These are phyloP conservation scores for Eucalyptus marginata DNA, from an alignment of 345 rosid species.

Conservation along the genomic window DNA sequence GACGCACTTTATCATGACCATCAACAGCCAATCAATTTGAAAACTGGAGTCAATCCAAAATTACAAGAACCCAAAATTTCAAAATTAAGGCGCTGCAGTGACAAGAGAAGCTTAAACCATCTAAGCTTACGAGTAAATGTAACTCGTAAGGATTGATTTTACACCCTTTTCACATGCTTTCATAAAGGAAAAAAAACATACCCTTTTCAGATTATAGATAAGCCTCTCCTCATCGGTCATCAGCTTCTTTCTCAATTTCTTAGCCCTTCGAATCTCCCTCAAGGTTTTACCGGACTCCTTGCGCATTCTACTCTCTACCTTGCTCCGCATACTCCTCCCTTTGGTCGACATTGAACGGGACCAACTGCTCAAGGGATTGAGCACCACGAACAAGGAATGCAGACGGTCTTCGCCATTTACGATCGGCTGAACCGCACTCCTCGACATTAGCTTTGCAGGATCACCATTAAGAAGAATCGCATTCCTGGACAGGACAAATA, in stretches of 20 bases:
- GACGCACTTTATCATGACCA: neutral
- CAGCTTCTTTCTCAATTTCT: constrained; percentile 80
- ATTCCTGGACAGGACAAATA: neutral
- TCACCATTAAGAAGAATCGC: neutral
- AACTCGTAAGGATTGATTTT: neutral
- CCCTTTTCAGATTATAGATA: constrained; percentile 87
- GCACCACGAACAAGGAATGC: neutral
- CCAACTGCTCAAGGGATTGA: constrained; percentile 18
- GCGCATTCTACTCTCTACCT: constrained; percentile 85
- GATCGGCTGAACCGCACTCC: neutral
- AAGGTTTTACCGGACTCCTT: constrained; percentile 84
- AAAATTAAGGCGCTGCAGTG: neutral
- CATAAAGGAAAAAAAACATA: constrained; percentile 3
- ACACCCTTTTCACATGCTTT: neutral
- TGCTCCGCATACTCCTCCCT: constrained; percentile 91
- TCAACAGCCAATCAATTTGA: neutral
- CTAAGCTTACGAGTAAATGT: neutral
- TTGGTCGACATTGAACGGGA: constrained; percentile 66
- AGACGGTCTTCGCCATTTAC: neutral
- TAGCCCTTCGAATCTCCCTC: constrained; percentile 86
- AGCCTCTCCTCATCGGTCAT: constrained; percentile 98
- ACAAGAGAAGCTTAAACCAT: neutral
- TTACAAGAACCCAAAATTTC: neutral
- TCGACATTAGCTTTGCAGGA: neutral
- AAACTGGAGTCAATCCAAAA: neutral